Evolutionary conservation across 306 rosid genomes (phyloP), one percentile per base, ranked within the genome.

Genomic region (Castanopsis chinensis): DNA sequence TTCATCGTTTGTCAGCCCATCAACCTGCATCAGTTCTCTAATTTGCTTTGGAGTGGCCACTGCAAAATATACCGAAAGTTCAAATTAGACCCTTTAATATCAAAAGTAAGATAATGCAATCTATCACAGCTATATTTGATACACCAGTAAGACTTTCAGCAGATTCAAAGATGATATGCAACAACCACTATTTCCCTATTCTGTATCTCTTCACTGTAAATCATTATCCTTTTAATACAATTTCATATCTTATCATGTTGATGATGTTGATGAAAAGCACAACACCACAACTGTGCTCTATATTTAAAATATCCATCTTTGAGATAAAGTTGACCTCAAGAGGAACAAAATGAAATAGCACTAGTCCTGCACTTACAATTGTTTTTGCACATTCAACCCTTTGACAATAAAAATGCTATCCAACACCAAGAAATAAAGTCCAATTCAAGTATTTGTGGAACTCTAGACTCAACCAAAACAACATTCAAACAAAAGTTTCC

Each of bases 21-120:
- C 98, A 37, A 96, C 99, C 79, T 96, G 98, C 99, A 96, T 96
- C 61, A 96, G 87, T 59, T 96, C 98, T 87, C 99, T 88, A 56
- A 96, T 96, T 84, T 96, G 99, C 89, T 96, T 96, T 60, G 99
- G 99, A 4, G 99, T 96, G 56, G 99, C 99, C 12, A 85, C 99
- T 93, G 92, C 82, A 85, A 64, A 84, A 25, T 75, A 73, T 60
- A 54, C 56, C 76, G 45, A 71, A 13, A 67, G 52, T 58, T 41
- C 25, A 73, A 49, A 54, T 86, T 69, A 88, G 83, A 72, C 20
- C 72, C 28, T 65, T 59, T 45, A 74, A 82, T 79, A 54, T 79
- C 75, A 78, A 43, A 67, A 76, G 76, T 74, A 35, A 57, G 43
- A 37, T 41, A 77, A 6, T 17, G 71, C 27, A 65, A 54, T 55